These are phyloP conservation scores for Marsdenia floribunda DNA, from an alignment of 257 asterid genomes.

Conservation along the genomic window DNA sequence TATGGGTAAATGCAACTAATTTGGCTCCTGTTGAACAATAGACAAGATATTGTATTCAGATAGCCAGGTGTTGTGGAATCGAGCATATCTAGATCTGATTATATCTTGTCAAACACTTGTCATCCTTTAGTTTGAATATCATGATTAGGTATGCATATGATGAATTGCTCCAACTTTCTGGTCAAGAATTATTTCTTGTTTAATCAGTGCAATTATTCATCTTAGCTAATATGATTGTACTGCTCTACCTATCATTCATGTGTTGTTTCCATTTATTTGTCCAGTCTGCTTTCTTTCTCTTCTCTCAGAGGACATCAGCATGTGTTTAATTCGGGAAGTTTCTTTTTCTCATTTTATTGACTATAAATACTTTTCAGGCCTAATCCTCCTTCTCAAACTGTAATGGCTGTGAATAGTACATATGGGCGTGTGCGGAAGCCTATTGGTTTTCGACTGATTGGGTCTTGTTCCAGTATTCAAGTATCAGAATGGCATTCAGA, in stretches of 20 bases:
- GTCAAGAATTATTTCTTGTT: not conserved
- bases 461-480: slow-evolving; percentile 54
- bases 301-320: not conserved
- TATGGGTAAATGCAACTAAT: not conserved
- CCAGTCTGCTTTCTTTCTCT: not conserved
- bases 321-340: not conserved
- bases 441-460: slow-evolving; percentile 71
- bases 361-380: slow-evolving; percentile 54
- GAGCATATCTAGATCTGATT: not conserved
- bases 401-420: slow-evolving; percentile 72
- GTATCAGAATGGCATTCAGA: slow-evolving; percentile 34
- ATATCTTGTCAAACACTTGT: not conserved
- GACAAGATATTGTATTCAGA: not conserved
- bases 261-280: not conserved
- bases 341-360: slow-evolving; percentile 5
- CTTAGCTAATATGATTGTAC: not conserved
- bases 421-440: slow-evolving; percentile 96
- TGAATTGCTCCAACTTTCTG: not conserved
- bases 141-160: not conserved
- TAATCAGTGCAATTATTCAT: not conserved
- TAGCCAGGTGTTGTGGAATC: not conserved
- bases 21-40: not conserved
- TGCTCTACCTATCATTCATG: not conserved
- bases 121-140: not conserved
- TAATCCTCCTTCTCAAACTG: slow-evolving; percentile 96